Evolutionary conservation across 2,329 filamentous ascomycete genomes (phyloP), one percentile per base, ranked within the genome.

Genomic region (Leptosphaerulina australis): DNA sequence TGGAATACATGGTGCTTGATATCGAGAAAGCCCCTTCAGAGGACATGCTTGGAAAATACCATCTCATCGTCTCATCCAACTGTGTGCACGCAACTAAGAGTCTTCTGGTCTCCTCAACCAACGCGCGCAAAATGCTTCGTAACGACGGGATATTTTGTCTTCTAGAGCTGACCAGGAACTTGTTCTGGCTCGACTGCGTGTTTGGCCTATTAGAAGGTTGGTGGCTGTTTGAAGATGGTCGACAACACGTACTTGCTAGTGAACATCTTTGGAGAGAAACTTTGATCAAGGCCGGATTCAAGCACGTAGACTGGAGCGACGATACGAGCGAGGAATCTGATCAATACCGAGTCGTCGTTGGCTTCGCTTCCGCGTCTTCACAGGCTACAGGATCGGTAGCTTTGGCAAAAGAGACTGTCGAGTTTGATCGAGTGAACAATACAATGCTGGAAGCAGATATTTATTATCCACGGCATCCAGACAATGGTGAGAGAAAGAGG

Each of bases 1-100:
- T 76, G 62, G 44, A 60, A 11, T 76, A 68, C 45, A 25, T 18
- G 3, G 39, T 54, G 2, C 47, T 67, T 4, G 64, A 76, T 43
- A 63, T 74, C n/a, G 72, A 74, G 35, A 64, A 71, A 35, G 36
- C 29, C 5, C 22, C 44, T 2, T 59, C 65, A 6, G 17, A 55
- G 0, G 36, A 55, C 8, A 9, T 50, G 25, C 11, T 54, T 8
- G 30, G 30, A 3, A 55, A 33, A 8, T 45, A 50, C 12, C 56
- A 59, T 25, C 24, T 62, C 10, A 41, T 54, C 3, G 45, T 62
- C 5, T 44, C 45, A 12, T 59, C 53, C 1, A 64, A 64, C 25
- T 50, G 45, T n/a, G 44, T 64, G 6, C 62, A 64, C 33, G 62
- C 62, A 14, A 63, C 62, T 2, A 21, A 18, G 6, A 52, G 44